Evolutionary conservation across 78 protist genomes (phyloP).

Genomic region (Dictyostelium brefeldianum): DNA sequence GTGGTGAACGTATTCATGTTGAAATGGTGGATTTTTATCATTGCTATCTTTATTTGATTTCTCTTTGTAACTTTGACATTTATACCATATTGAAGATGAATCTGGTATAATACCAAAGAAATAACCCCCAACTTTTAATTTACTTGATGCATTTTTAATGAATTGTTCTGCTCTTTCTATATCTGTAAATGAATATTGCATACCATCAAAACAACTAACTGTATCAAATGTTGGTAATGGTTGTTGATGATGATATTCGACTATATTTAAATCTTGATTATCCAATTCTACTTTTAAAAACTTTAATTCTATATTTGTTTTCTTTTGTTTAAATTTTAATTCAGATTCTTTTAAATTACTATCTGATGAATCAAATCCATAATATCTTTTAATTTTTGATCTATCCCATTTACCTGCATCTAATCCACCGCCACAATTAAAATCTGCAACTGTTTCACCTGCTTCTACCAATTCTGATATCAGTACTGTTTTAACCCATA

Average conservation of each 20-base stretch:
- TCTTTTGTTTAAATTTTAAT: slow-evolving; percentile 52
- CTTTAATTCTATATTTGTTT: neutral
- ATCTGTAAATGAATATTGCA: slow-evolving; percentile 66
- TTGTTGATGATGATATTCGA: no score
- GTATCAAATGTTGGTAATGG: slow-evolving; percentile 15
- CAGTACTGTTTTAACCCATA: slow-evolving; percentile 79
- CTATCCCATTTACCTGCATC: slow-evolving; percentile 82
- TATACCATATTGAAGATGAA: slow-evolving; percentile 80
- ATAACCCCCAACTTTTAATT: slow-evolving; percentile 74
- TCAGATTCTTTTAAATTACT: slow-evolving; percentile 28
- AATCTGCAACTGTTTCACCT: slow-evolving; percentile 40
- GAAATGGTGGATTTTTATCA: neutral
- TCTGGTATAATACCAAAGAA: slow-evolving; percentile 84
- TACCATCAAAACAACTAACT: slow-evolving; percentile 75
- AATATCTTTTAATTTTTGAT: slow-evolving; percentile 59
- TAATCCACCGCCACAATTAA: slow-evolving; percentile 63
- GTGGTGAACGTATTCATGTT: no score
- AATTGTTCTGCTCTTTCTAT: slow-evolving; percentile 30
- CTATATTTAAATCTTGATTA: no score
- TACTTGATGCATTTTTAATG: slow-evolving; percentile 43
- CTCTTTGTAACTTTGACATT: slow-evolving; percentile 34
- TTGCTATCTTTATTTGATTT: no score
- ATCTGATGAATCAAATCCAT: slow-evolving; percentile 32
- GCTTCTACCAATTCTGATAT: slow-evolving; percentile 79
- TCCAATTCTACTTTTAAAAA: neutral